Evolutionary conservation across 306 rosid species (phyloP), one percentile per base, ranked within the genome.

Genomic region (Lablab purpureus): DNA sequence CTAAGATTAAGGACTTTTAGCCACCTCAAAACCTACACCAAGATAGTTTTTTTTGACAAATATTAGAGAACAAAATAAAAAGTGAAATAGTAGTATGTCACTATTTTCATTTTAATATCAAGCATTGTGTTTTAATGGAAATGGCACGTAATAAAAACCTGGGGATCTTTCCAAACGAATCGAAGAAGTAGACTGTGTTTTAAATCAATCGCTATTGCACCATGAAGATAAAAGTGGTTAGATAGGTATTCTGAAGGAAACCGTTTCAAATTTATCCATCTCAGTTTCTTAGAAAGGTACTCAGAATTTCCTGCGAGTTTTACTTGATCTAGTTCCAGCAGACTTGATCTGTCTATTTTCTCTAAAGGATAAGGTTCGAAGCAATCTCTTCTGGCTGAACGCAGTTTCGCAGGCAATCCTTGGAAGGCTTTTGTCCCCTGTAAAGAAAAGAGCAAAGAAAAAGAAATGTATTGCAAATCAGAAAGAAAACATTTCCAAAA

Each of bases 341-440:
- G 28, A 1, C 28, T 25, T 25, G 28, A 25, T 25, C 5, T 25
- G 8, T n/a, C n/a, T n/a, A n/a, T n/a, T n/a, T n/a, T n/a, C n/a
- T n/a, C n/a, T n/a, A n/a, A n/a, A n/a, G n/a, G n/a, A n/a, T n/a
- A n/a, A n/a, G n/a, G n/a, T n/a, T n/a, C n/a, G n/a, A n/a, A n/a
- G n/a, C n/a, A n/a, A n/a, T n/a, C n/a, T n/a, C n/a, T n/a, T 25
- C 5, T 25, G 8, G 0, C 10, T 15, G 27, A 27, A 19, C 21
- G 36, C 10, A 75, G 30, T 41, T 75, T 75, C 60, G 62, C 4
- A 75, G 47, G 9, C 71, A 75, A 60, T 27, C 71, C 71, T 10
- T 75, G 17, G 27, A 59, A 0, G 60, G 32, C 19, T 27, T n/a
- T 2, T 27, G 79, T 75, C 21, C 71, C 79, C 71, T 75, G 21